Conservation (phyloP, 2,329 filamentous ascomycete genomes). For the Zarea fungicola region DNA sequence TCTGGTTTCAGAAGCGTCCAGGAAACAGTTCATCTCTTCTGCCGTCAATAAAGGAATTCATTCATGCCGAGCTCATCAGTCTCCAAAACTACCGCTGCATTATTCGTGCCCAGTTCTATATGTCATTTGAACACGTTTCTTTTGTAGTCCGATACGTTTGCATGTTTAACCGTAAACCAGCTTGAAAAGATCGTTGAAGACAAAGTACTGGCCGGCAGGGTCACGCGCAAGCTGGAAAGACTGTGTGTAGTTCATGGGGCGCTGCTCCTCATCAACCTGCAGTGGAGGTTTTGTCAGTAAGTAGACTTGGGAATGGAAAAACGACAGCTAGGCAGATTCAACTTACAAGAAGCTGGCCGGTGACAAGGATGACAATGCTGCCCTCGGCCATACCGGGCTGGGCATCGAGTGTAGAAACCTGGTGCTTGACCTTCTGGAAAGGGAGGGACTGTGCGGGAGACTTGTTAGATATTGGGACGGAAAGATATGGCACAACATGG, state of each 20-base stretch:
- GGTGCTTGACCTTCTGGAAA: conserved; percentile 76
- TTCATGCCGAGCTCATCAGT: background rate
- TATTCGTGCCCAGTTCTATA: conserved; percentile 5
- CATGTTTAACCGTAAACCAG: conserved; percentile 61
- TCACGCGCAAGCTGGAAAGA: conserved; percentile 78
- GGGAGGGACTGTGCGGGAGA: conserved; percentile 57
- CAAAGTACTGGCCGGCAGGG: conserved; percentile 64
- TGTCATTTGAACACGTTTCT: background rate
- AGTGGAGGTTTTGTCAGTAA: background rate
- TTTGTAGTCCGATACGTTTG: background rate
- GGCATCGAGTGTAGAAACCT: conserved; percentile 71
- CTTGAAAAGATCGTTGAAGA: conserved; percentile 94
- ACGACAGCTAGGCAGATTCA: no score
- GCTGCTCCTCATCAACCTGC: conserved; percentile 79
- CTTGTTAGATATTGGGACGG: background rate
- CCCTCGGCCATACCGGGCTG: conserved; percentile 65
- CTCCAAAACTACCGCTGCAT: background rate
- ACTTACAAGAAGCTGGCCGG: conserved; percentile 77
- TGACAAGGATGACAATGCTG: conserved; percentile 81
- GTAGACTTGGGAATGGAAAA: conserved; percentile 14
- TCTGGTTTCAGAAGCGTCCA: no score
- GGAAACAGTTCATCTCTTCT: background rate
- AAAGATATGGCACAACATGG: background rate
- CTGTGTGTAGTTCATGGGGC: conserved; percentile 88
- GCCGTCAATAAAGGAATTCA: background rate